Base-by-base conservation (phyloP, 1,284 basidiomycete genomes). In the Retiboletus flavoniger region DNA sequence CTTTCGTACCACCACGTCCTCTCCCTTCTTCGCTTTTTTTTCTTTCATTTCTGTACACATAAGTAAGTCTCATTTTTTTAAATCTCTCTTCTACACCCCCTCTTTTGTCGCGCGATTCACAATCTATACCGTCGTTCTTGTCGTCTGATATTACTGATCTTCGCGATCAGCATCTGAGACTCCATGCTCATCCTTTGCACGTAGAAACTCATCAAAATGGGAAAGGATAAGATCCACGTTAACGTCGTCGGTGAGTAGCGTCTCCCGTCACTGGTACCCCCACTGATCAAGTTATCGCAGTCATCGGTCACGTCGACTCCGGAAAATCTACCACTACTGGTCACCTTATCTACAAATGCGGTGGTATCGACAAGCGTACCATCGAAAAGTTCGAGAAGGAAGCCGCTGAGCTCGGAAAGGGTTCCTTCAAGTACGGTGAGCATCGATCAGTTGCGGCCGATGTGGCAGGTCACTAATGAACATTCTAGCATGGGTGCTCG, bases 301-400 rank as follows among this genome's bases (percentile, higher is more conserved):
- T 96, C 77, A 95, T 95, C 82, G 93, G 93, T 64, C 93, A 96
- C 83, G 93, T 95, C 89, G 91, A 94, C 81, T 93, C 91, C 74
- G 92, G 96, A 69, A 98, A 98, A 84, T 98, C 95, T 63, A 99
- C 96, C 79, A 99, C 96, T 74, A 99, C 97, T 72, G 97, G 97
- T 70, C 97, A 99, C 85, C 84, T 99, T 81, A 99, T 99, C 88
- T 98, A 98, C 93, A 98, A 99, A 89, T 99, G 96, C 78, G 96
- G 96, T 89, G 97, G 97, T 93, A 99, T 99, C 82, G 97, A 99
- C 80, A 99, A 99, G 85, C 96, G 97, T 90, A 98, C 95, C 77
- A 98, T 99, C 71, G 95, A 99, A 83, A 99, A 98, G 83, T 99
- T 98, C 86, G 96, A 99, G 87, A 99, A 99, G 89, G 96, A 99